These are phyloP conservation scores for Aureobasidium sp. DNA, from an alignment of 2,329 filamentous ascomycete species.

Conservation along the genomic window DNA sequence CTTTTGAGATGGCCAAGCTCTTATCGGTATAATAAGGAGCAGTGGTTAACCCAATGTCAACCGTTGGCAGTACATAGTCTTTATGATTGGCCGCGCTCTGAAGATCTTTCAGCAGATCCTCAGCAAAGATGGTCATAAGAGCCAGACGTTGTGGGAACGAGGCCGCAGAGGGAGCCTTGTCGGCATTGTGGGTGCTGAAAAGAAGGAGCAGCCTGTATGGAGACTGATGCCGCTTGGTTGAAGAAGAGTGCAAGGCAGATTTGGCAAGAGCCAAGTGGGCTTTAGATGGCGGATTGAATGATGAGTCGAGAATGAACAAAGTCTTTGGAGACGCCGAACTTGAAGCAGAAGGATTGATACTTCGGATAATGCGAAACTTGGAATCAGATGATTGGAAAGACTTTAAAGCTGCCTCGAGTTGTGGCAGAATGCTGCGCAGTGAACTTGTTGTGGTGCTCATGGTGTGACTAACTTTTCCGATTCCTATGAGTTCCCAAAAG, in stretches of 20 bases:
- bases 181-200: constrained; percentile 58
- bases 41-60: constrained; percentile 64
- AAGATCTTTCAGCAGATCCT: constrained; percentile 38
- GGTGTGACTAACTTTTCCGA: background rate
- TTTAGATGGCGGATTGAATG: constrained; percentile 57
- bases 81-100: background rate
- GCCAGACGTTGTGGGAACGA: constrained; percentile 59
- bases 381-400: constrained; percentile 35
- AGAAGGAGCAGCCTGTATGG: constrained; percentile 49
- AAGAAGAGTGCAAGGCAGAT: constrained; percentile 41
- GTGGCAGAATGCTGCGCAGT: constrained; percentile 28
- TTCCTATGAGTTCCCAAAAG: background rate
- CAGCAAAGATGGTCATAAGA: constrained; percentile 65
- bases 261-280: constrained; percentile 52
- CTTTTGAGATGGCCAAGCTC: constrained; percentile 48
- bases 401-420: constrained; percentile 36
- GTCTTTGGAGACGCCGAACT: constrained; percentile 30
- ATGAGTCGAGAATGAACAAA: constrained; percentile 58
- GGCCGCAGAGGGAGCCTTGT: constrained; percentile 60
- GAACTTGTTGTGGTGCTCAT: constrained; percentile 11
- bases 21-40: constrained; percentile 71
- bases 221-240: constrained; percentile 27
- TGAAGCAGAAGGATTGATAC: constrained; percentile 22
- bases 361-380: constrained; percentile 31
- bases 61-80: constrained; percentile 32